Evolutionary conservation across 2,329 filamentous ascomycete genomes (phyloP).

Genomic region (Fusarium nematophilum): DNA sequence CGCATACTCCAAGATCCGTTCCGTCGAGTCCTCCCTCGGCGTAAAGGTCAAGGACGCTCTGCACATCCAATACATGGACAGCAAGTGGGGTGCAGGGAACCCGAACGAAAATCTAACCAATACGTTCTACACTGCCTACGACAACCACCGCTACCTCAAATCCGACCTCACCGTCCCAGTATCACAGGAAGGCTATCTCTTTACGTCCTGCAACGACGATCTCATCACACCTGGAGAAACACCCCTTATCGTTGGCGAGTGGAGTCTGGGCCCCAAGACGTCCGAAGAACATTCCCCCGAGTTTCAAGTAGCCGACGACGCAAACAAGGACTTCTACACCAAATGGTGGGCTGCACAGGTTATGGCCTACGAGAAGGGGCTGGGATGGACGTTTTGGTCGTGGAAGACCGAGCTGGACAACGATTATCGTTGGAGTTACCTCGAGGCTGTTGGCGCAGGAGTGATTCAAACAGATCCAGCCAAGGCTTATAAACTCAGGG

Average conservation of each 20-base stretch:
- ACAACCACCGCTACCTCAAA: slow-evolving; percentile 70
- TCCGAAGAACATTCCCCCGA: slow-evolving; percentile 57
- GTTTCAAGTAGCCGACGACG: slow-evolving; percentile 54
- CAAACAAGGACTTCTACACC: slow-evolving; percentile 64
- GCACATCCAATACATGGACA: slow-evolving; percentile 63
- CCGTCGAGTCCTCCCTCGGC: slow-evolving; percentile 57
- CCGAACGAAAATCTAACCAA: slow-evolving; percentile 58
- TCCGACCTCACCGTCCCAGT: slow-evolving; percentile 58
- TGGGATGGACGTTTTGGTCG: slow-evolving; percentile 70
- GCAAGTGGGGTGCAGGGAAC: slow-evolving; percentile 65
- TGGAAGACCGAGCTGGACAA: slow-evolving; percentile 64
- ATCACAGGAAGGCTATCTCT: slow-evolving; percentile 62
- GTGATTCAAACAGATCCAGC: slow-evolving; percentile 43
- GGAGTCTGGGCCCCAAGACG: slow-evolving; percentile 64
- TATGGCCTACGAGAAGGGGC: slow-evolving; percentile 63
- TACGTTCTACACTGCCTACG: slow-evolving; percentile 61
- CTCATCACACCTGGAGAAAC: too few species aligned
- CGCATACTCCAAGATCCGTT: slow-evolving; percentile 55
- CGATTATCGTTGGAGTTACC: slow-evolving; percentile 63
- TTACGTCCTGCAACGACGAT: slow-evolving; percentile 61
- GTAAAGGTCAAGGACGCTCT: slow-evolving; percentile 57
- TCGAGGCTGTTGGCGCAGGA: slow-evolving; percentile 41
- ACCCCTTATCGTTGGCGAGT: slow-evolving; percentile 68
- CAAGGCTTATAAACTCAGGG: too few species aligned
- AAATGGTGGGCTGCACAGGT: slow-evolving; percentile 69